A percentile compares a stretch with the other conserved stretches of the same genome.
Conservation (phyloP, 2,329 filamentous ascomycete genomes). For the Talaromyces atroroseus region DNA sequence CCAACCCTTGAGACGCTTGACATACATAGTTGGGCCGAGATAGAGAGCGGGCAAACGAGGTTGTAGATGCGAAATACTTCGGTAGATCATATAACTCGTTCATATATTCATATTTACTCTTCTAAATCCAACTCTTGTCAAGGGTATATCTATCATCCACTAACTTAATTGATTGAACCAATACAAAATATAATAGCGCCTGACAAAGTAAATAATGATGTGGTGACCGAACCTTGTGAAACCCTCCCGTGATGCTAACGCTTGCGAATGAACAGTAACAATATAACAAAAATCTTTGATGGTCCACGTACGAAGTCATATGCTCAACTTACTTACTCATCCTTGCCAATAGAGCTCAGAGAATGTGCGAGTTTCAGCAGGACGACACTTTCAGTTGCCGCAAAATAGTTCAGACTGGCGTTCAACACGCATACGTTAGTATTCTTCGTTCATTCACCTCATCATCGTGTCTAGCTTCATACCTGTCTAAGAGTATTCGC, state of each 20-base stretch:
- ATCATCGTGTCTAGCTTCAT: not conserved
- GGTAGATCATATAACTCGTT: not conserved
- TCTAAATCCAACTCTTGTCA: not conserved
- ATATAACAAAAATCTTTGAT: not conserved
- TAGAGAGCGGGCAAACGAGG: slow-evolving; percentile 42
- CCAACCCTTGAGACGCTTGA: slow-evolving; percentile 35
- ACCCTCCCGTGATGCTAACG: not conserved
- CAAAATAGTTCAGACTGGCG: slow-evolving; percentile 75
- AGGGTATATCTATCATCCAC: not conserved
- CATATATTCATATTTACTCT: not conserved
- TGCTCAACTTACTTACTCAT: slow-evolving; percentile 23
- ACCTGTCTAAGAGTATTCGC: slow-evolving; percentile 85
- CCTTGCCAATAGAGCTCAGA: slow-evolving; percentile 37
- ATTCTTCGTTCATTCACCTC: not conserved
- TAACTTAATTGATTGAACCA: not conserved
- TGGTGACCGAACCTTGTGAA: not conserved
- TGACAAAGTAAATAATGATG: not conserved
- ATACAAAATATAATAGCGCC: not conserved
- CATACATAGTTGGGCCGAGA: slow-evolving; percentile 33
- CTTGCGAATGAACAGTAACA: not conserved
- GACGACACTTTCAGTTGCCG: slow-evolving; percentile 93
- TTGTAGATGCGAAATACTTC: slow-evolving; percentile 21
- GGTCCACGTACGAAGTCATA: not conserved
- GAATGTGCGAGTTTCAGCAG: slow-evolving; percentile 65
- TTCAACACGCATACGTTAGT: not conserved